Evolutionary conservation across 768 basidiomycete genomes (phyloP), one percentile per base, ranked within the genome.

Genomic region (Pleurotus giganteus): DNA sequence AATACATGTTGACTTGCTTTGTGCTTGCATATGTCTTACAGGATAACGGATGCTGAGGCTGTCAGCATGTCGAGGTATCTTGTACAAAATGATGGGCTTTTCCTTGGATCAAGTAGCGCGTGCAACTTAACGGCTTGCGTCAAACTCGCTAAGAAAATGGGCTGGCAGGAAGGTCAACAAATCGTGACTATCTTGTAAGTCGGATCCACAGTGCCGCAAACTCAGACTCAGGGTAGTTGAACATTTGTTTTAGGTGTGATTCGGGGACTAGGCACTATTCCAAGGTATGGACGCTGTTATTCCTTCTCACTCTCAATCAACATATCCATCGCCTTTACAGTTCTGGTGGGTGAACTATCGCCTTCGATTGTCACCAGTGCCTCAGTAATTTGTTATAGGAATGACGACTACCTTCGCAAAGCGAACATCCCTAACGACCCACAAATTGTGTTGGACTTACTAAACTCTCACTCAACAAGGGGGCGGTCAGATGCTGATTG

Each of bases 11-110:
- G 7, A 42, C 7, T 12, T 23, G 9, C 21, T 15, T 15, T 7
- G 31, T 15, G 34, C n/a, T 29, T 42, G 29, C 45, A 29, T 11
- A 44, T 50, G 29, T 31, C 28, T 6, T n/a, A 8, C 65, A 95
- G 95, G 55, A 85, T 98, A 66, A 88, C 90, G 2, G 97, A 98
- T 60, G 85, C 81, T 1, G 96, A 99, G 70, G 96, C 96, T 0
- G 92, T 98, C 44, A 84, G 89, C 6, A 98, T 98, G 96, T 89
- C 94, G 1, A 85, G 95, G 8, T 94, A 94, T 66, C 81, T 99
- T 17, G 93, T 97, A 3, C 75, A 87, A 47, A 76, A 91, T 53
- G 96, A 98, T 60, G 97, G 97, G 0, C 74, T 99, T 24, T 98
- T 95, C 72, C 76, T 98, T 26, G 97, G 97, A 12, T 98, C 95